Conservation (phyloP, 805 yeast species). For the Yamadazyma endophytica region DNA sequence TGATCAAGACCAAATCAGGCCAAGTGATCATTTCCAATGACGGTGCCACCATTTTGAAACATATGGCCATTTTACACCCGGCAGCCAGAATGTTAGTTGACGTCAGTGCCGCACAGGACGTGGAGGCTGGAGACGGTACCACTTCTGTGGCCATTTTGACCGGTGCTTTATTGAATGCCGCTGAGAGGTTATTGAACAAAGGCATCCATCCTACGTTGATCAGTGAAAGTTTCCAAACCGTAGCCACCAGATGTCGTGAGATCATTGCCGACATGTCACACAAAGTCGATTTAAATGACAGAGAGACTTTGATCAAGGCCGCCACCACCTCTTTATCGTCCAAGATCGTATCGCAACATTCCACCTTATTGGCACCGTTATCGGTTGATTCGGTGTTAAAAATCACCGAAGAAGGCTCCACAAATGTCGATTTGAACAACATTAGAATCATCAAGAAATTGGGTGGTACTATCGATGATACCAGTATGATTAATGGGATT, state of each 20-base stretch:
- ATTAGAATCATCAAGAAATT: slow-evolving; percentile 88
- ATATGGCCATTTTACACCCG: slow-evolving; percentile 98
- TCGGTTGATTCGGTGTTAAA: slow-evolving; percentile 90
- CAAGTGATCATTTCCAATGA: slow-evolving; percentile 94
- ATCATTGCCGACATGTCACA: slow-evolving; percentile 81
- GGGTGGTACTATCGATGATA: slow-evolving; percentile 97
- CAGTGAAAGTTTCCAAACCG: slow-evolving; percentile 89
- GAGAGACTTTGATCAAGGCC: slow-evolving; percentile 82
- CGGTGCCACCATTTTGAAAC: slow-evolving; percentile 92
- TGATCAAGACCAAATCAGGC: slow-evolving; percentile 92
- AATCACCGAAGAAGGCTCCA: slow-evolving; percentile 58
- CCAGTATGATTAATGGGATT: slow-evolving; percentile 88
- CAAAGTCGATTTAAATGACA: slow-evolving; percentile 72
- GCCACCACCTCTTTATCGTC: slow-evolving; percentile 93
- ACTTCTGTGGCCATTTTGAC: slow-evolving; percentile 95
- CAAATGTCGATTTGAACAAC: slow-evolving; percentile 78
- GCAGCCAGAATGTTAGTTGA: slow-evolving; percentile 97
- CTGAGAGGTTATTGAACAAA: slow-evolving; percentile 81
- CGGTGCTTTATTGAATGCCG: slow-evolving; percentile 92
- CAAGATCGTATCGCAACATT: slow-evolving; percentile 92
- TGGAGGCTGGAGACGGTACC: slow-evolving; percentile 99
- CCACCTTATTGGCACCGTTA: slow-evolving; percentile 81
- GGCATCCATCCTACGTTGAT: slow-evolving; percentile 95
- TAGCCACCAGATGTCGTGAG: slow-evolving; percentile 79
- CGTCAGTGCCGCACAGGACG: slow-evolving; percentile 95